Evolutionary conservation across 148 eudicot species (phyloP).

Genomic region (Camellia lanceoleosa): DNA sequence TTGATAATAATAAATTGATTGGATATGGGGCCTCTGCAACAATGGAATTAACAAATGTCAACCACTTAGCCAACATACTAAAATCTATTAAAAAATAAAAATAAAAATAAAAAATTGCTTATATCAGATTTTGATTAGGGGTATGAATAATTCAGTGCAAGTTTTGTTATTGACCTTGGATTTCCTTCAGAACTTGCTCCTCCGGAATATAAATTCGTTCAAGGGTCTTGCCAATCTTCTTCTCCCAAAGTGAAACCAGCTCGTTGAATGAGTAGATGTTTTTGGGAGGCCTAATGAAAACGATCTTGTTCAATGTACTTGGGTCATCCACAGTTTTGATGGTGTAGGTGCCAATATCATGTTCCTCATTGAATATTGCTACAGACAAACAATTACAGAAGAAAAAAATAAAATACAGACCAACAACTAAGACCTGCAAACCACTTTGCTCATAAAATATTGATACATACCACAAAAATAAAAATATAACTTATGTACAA

Average conservation of each 20-base stretch:
- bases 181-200: constrained; percentile 11
- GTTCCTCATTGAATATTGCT: constrained; percentile 8
- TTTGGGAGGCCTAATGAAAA: constrained; percentile 9
- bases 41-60: background rate
- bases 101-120: no score
- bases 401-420: background rate
- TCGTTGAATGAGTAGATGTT: constrained; percentile 13
- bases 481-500: background rate
- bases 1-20: background rate
- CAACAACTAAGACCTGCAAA: background rate
- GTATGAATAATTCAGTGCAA: background rate
- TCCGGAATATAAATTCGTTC: constrained; percentile 11
- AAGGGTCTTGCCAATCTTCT: constrained; percentile 14
- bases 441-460: background rate
- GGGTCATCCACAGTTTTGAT: constrained; percentile 16
- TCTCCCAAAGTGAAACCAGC: constrained; percentile 13
- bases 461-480: background rate
- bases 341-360: constrained; percentile 12
- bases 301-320: constrained; percentile 16
- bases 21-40: constrained; percentile 11
- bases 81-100: no score
- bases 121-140: background rate
- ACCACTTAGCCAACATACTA: no score
- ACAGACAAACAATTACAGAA: background rate
- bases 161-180: background rate